phyloP scores from a whole-genome alignment of 75 land plant genomes.

The Adiantum capillusveneris region DNA sequence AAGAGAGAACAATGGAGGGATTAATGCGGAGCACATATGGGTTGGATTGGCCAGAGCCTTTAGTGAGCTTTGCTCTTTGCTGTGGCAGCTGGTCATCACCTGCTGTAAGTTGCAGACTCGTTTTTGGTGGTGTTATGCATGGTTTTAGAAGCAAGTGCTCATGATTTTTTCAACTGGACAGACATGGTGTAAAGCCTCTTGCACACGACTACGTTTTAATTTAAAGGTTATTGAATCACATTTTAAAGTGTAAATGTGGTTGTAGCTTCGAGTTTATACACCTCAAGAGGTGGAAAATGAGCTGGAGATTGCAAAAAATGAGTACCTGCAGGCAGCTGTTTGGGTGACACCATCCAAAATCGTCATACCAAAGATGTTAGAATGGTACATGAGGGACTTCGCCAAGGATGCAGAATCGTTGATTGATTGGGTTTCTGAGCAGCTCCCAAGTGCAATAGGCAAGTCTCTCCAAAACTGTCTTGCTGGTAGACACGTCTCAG shows the following conservation, averaged over 20 bases:
- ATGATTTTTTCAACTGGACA: no score
- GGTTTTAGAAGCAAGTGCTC: no score
- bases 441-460: conserved; percentile 56
- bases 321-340: conserved; percentile 78
- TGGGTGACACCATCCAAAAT: conserved; percentile 51
- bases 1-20: conserved; percentile 27
- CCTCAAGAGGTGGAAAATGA: conserved; percentile 56
- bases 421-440: conserved; percentile 76
- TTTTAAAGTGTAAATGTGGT: no score
- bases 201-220: no score
- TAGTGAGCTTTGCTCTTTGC: conserved; percentile 88
- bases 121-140: no score
- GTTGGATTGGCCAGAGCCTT: conserved; percentile 85
- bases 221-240: no score
- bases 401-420: conserved; percentile 83
- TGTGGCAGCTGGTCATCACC: conserved; percentile 97
- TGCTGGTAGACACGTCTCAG: conserved; percentile 27
- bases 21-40: conserved; percentile 41
- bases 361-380: conserved; percentile 73
- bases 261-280: conserved; percentile 77
- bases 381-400: conserved; percentile 92
- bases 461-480: conserved; percentile 51
- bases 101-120: conserved; percentile 78
- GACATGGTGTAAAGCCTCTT: no score
- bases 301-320: conserved; percentile 66